Evolutionary conservation across 345 rosid species (phyloP).

Genomic region (Noccaea bulbosa): DNA sequence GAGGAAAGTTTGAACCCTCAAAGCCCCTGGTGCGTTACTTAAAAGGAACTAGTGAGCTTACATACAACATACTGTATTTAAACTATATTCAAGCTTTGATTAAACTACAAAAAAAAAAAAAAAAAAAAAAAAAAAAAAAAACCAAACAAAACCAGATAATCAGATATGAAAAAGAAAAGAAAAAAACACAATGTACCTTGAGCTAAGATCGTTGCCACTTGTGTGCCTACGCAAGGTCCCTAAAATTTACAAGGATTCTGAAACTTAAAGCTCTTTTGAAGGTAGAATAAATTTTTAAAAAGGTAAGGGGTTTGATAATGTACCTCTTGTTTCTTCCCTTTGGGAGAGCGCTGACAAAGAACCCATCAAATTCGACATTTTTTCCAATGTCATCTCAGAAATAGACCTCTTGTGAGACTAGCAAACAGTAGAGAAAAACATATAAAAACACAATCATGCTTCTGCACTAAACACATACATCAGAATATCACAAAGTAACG

Average conservation of each 20-base stretch:
- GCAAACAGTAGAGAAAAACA: slow-evolving; percentile 31
- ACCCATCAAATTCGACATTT: slow-evolving; percentile 72
- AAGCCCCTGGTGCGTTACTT: slow-evolving; percentile 46
- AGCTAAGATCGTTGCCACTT: slow-evolving; percentile 61
- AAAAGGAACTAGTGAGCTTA: slow-evolving; percentile 15
- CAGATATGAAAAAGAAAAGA: background rate
- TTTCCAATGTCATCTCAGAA: slow-evolving; percentile 74
- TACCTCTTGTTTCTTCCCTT: slow-evolving; percentile 65
- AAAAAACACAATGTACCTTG: slow-evolving; percentile 52
- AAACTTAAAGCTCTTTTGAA: background rate
- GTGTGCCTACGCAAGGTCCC: slow-evolving; percentile 60
- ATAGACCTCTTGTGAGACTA: slow-evolving; percentile 77
- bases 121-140: background rate
- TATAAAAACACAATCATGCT: slow-evolving; percentile 23
- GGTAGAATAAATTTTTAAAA: background rate
- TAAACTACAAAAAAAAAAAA: background rate
- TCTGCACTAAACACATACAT: background rate
- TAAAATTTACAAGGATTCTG: slow-evolving; percentile 31
- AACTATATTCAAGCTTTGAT: background rate
- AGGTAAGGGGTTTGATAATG: background rate
- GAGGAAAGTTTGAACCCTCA: slow-evolving; percentile 55
- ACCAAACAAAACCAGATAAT: background rate
- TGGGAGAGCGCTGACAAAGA: slow-evolving; percentile 63
- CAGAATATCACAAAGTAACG: slow-evolving; percentile 38
- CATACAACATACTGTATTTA: background rate